Evolutionary conservation across 139 green algal genomes (phyloP).

Genomic region (Gonium pectorale): DNA sequence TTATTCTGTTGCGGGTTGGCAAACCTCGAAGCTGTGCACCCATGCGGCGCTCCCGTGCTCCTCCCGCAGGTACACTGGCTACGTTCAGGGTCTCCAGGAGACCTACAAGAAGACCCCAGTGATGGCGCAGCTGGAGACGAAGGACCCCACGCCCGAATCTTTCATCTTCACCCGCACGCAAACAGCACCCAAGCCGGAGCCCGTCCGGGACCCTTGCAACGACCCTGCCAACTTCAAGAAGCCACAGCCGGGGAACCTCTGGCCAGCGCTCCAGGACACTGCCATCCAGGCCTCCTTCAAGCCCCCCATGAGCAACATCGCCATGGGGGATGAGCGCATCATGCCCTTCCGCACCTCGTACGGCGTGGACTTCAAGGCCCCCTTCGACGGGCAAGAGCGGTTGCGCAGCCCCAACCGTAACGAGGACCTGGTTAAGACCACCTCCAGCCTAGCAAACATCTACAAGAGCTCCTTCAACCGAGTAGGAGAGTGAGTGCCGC

Average conservation of each 20-base stretch:
- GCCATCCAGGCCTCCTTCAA: constrained; percentile 71
- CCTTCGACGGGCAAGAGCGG: constrained; percentile 61
- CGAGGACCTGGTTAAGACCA: constrained; percentile 74
- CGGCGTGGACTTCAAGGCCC: constrained; percentile 72
- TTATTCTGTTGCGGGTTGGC: too few species aligned
- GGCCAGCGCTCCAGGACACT: constrained; percentile 67
- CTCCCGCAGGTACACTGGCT: constrained; percentile 78
- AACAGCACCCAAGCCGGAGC: constrained; percentile 36
- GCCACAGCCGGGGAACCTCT: constrained; percentile 69
- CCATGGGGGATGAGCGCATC: constrained; percentile 75
- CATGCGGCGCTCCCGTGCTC: not conserved
- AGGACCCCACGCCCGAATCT: constrained; percentile 60
- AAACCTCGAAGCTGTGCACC: constrained; percentile 3
- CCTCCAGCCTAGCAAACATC: constrained; percentile 67
- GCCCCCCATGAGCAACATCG: constrained; percentile 73
- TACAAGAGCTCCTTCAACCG: constrained; percentile 78
- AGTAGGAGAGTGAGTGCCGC: constrained; percentile 82
- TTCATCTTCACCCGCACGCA: constrained; percentile 77
- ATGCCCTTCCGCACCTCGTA: constrained; percentile 81
- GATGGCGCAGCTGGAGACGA: constrained; percentile 75
- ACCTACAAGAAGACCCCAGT: constrained; percentile 83
- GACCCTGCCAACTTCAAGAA: constrained; percentile 65
- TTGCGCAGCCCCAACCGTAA: constrained; percentile 84
- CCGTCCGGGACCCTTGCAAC: constrained; percentile 73
- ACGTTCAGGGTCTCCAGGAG: constrained; percentile 63